Base-by-base conservation (phyloP, 306 rosid species). In the Trichosanthes cucumerina region DNA sequence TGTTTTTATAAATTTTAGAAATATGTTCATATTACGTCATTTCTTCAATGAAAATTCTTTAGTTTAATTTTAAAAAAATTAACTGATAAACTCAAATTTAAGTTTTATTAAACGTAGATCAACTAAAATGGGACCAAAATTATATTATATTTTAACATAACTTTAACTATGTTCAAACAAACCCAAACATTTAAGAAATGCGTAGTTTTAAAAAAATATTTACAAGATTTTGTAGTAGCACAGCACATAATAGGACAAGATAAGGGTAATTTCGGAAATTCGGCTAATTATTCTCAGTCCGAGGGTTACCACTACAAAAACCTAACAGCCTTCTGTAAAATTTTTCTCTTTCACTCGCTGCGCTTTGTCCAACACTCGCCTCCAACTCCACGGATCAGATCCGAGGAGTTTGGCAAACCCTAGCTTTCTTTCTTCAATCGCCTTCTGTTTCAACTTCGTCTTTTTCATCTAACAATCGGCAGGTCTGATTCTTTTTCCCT, bases 331-430 rank as follows among this genome's bases (percentile, higher is more conserved):
- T 78, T 28, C 49, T 1, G 1, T 6, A 19, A 21, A 1, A 2
- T 24, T 31, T 60, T 60, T 57, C 57, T 78, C 74, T 16, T 60
- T 78, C 73, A 38, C 68, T 39, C 31, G 44, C 64, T 54, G 38
- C 70, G 69, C 46, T 26, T 43, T 39, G 82, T 84, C 10, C 56
- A 71, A 24, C 13, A 13, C 82, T 76, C 87, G 85, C 85, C 86
- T 85, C 88, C 84, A 90, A 90, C 98, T 95, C 98, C 96, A 84
- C 95, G 98, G 97, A 87, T 90, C 91, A 89, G 96, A 95, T 95
- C 97, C 97, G 98, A 95, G 96, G 97, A 92, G 98, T 95, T 89
- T 90, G 88, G 79, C 76, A 88, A 84, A 83, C 87, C 92, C 88
- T 85, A 85, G 78, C 83, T 79, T 79, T 24, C 80, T 59, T 44